Evolutionary conservation across 305 asterid genomes (phyloP).

Genomic region (Vinca major): DNA sequence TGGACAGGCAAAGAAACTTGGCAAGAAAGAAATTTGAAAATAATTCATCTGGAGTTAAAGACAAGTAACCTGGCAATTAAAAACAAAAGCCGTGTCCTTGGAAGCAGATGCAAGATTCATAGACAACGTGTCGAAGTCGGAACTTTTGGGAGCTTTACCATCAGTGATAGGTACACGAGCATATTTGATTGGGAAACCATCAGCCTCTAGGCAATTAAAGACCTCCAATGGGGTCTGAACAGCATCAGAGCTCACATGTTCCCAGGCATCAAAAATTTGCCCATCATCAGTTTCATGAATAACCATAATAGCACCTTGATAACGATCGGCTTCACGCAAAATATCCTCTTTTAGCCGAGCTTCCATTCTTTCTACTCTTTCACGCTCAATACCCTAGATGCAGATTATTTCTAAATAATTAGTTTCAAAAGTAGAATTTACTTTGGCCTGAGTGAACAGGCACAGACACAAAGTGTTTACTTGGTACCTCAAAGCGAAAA

Average conservation of each 20-base stretch:
- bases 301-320: conserved; percentile 90
- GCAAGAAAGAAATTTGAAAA: neutral
- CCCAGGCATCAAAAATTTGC: conserved; percentile 91
- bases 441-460: neutral
- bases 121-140: conserved; percentile 79
- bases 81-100: conserved; percentile 85
- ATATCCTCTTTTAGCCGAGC: conserved; percentile 93
- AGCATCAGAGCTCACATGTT: conserved; percentile 57
- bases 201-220: conserved; percentile 68
- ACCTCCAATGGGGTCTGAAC: conserved; percentile 97
- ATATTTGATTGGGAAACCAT: conserved; percentile 83
- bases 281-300: conserved; percentile 92
- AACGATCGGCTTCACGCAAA: conserved; percentile 84
- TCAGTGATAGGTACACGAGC: conserved; percentile 99
- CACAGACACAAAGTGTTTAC: neutral
- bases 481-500: no score
- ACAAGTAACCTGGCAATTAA: conserved; percentile 78
- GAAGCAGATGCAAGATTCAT: conserved; percentile 83
- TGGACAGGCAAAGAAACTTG: neutral
- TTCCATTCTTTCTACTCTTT: conserved; percentile 95
- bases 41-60: conserved; percentile 16
- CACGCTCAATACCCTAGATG: conserved; percentile 84
- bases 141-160: conserved; percentile 97
- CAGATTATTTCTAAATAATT: conserved; percentile 24
- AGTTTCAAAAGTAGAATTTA: conserved; percentile 18